Conservation (phyloP, 139 green algal species). For the Nannochloris sp. region DNA sequence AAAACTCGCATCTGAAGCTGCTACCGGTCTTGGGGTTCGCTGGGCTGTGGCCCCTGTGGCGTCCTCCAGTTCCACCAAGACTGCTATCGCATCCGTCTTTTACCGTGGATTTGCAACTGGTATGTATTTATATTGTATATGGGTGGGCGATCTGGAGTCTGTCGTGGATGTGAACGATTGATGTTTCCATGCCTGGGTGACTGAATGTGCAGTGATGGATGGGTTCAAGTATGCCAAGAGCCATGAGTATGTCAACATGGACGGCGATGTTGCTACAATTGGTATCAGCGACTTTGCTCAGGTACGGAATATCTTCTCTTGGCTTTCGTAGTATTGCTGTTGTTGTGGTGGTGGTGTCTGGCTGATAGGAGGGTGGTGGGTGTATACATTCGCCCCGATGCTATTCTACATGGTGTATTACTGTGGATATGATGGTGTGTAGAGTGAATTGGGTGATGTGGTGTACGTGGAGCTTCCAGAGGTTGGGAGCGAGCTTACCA, state of each 20-base stretch:
- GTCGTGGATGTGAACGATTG: conserved; percentile 5
- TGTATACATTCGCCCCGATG: no score
- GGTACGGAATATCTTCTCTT: conserved; percentile 33
- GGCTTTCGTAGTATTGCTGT: conserved; percentile 1
- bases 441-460: conserved; percentile 89
- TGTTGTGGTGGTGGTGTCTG: not conserved
- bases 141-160: not conserved
- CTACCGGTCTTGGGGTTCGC: conserved; percentile 15
- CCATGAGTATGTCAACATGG: conserved; percentile 85
- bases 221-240: conserved; percentile 64
- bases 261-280: conserved; percentile 77
- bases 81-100: conserved; percentile 1
- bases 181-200: not conserved
- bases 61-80: not conserved
- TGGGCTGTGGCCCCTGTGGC: not conserved
- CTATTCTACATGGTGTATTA: not conserved
- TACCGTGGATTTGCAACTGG: conserved; percentile 23
- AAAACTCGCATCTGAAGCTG: conserved; percentile 18
- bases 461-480: conserved; percentile 98
- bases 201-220: conserved; percentile 40
- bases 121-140: not conserved
- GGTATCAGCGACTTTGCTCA: conserved; percentile 96
- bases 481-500: conserved; percentile 71
- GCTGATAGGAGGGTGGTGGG: no score
- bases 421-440: conserved; percentile 6